Evolutionary conservation across 2,329 filamentous ascomycete species (phyloP).

Genomic region (Epichloe gansuensis): DNA sequence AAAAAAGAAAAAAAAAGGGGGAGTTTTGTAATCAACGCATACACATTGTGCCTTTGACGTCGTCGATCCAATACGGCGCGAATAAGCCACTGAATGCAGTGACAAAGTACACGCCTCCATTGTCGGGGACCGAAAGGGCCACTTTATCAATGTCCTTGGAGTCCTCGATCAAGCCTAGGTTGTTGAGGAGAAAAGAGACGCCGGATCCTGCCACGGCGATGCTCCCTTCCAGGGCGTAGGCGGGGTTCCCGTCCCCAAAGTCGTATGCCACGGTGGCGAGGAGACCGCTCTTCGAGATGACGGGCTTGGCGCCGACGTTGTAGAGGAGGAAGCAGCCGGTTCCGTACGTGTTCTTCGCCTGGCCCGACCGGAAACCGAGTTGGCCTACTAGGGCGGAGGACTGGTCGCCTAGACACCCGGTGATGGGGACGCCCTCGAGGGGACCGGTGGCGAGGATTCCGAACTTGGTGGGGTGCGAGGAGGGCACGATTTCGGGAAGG

Average conservation of each 20-base stretch:
- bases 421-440: slow-evolving; percentile 54
- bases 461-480: no score
- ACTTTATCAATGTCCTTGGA: slow-evolving; percentile 38
- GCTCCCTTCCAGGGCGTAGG: slow-evolving; percentile 75
- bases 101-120: slow-evolving; percentile 75
- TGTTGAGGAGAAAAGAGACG: slow-evolving; percentile 59
- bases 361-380: slow-evolving; percentile 68
- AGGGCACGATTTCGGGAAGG: no score
- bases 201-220: slow-evolving; percentile 73
- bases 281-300: slow-evolving; percentile 73
- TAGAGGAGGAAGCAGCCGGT: slow-evolving; percentile 85
- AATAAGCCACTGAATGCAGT: slow-evolving; percentile 87
- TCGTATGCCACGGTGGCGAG: slow-evolving; percentile 82
- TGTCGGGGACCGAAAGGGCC: slow-evolving; percentile 49
- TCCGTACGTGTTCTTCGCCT: slow-evolving; percentile 85
- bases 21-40: no score
- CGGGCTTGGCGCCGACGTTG: slow-evolving; percentile 74
- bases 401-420: slow-evolving; percentile 80
- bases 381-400: slow-evolving; percentile 78
- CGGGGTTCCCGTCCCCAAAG: slow-evolving; percentile 51
- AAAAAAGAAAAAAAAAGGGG: not conserved
- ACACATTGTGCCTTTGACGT: slow-evolving; percentile 79
- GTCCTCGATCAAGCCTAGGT: slow-evolving; percentile 46
- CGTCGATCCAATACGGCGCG: slow-evolving; percentile 90
- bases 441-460: no score